Conservation (phyloP, 495 filamentous ascomycete species). For the Aspergillus panamensis region DNA sequence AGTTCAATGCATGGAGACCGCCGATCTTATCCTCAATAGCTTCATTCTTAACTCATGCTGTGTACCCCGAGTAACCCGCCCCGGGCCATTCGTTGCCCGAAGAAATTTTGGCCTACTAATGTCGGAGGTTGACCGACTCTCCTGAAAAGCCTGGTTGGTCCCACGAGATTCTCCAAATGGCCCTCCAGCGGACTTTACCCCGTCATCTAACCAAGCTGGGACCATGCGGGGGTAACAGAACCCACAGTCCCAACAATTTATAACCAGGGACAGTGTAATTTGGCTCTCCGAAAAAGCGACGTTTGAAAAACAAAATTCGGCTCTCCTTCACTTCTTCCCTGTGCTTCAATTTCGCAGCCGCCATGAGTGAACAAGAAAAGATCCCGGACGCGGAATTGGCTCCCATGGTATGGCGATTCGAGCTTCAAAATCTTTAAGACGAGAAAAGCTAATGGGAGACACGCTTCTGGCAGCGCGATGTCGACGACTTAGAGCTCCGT, state of each 20-base stretch:
- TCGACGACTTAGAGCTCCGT: constrained; percentile 11
- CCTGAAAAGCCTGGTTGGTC: constrained; percentile 1
- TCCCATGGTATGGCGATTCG: constrained; percentile 8
- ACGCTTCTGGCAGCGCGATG: not conserved
- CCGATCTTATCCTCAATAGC: not conserved
- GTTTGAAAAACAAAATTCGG: not conserved
- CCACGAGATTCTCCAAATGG: not conserved
- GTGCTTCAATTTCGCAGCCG: not conserved
- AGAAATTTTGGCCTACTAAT: not conserved
- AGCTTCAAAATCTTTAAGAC: not conserved
- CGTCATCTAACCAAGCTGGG: constrained; percentile 7
- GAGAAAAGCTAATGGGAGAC: not conserved
- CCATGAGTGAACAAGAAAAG: constrained; percentile 16
- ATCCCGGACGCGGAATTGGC: constrained; percentile 10
- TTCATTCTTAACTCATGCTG: not conserved
- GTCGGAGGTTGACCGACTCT: constrained; percentile 21
- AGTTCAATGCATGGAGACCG: not conserved
- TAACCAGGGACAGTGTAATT: not conserved
- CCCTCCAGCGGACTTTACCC: constrained; percentile 1
- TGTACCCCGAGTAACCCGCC: not conserved
- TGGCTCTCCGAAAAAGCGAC: not conserved
- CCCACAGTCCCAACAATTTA: not conserved
- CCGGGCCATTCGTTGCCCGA: not conserved
- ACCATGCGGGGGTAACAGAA: constrained; percentile 11
- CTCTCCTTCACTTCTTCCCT: not conserved